Evolutionary conservation across 768 basidiomycete species (phyloP).

Genomic region (Tylopilus vinaceipallidus): DNA sequence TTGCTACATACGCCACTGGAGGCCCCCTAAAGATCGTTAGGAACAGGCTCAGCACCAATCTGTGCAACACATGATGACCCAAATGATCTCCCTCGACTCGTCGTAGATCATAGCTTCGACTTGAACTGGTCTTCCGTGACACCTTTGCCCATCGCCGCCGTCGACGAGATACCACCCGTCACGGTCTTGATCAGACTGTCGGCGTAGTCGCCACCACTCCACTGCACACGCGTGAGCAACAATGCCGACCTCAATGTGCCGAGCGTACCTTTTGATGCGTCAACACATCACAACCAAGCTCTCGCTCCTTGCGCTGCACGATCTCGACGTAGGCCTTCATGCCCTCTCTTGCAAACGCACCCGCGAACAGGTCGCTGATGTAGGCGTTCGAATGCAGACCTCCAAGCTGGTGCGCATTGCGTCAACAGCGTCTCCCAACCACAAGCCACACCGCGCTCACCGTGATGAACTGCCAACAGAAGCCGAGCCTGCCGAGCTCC

Average conservation of each 20-base stretch:
- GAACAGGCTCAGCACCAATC: too few relatives aligned
- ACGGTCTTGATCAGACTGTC: conserved; percentile 93
- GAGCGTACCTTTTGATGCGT: conserved; percentile 88
- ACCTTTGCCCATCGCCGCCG: conserved; percentile 98
- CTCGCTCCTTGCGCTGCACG: conserved; percentile 88
- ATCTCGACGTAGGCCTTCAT: conserved; percentile 99
- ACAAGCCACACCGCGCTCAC: conserved; percentile 44
- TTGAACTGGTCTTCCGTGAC: conserved; percentile 89
- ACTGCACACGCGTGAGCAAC: conserved; percentile 45
- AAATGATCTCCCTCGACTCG: too few relatives aligned
- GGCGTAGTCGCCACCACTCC: conserved; percentile 93
- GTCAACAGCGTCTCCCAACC: conserved; percentile 1
- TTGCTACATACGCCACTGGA: too few relatives aligned
- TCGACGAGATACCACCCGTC: conserved; percentile 95
- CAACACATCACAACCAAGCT: conserved; percentile 92
- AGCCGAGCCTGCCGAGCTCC: conserved; percentile 93
- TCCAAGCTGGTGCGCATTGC: conserved; percentile 53
- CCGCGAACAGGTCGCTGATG: conserved; percentile 91
- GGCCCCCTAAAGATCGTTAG: too few relatives aligned
- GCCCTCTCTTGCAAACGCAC: conserved; percentile 85
- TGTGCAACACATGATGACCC: too few relatives aligned
- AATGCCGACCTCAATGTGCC: neutral
- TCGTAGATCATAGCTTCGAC: conserved; percentile 47
- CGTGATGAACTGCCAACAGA: conserved; percentile 99
- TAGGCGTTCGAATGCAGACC: conserved; percentile 97